These are phyloP conservation scores for Hypoxylon sp. DNA, from an alignment of 2,329 filamentous ascomycete species.

Conservation along the genomic window DNA sequence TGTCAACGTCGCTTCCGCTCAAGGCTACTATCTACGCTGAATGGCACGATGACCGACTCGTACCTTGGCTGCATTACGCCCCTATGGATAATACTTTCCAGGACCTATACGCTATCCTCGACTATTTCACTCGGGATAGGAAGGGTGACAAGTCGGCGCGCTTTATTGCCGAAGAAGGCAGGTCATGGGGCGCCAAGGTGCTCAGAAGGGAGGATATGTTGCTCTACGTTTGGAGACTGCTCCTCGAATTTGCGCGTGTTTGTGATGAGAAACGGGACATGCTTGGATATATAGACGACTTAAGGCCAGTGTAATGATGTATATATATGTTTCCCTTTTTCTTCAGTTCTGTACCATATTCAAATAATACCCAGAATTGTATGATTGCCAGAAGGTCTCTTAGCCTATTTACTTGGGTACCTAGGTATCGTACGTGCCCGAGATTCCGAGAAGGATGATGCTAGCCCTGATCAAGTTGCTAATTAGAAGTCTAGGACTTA, in stretches of 20 bases:
- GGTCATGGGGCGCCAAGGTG: constrained; percentile 67
- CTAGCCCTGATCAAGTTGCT: not conserved
- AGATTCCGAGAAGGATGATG: not conserved
- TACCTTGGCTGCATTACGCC: constrained; percentile 75
- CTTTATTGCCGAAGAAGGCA: constrained; percentile 66
- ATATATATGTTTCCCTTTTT: constrained; percentile 19
- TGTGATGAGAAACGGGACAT: constrained; percentile 53
- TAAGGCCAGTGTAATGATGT: constrained; percentile 37
- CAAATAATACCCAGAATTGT: constrained; percentile 6
- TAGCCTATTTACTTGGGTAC: not conserved
- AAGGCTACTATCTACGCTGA: constrained; percentile 75
- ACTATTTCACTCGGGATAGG: constrained; percentile 67
- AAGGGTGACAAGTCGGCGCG: constrained; percentile 62
- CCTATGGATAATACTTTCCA: constrained; percentile 72
- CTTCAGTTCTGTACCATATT: not conserved
- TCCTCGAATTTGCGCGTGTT: constrained; percentile 62
- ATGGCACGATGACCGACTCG: constrained; percentile 74
- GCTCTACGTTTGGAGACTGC: constrained; percentile 67
- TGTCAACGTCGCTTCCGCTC: constrained; percentile 69
- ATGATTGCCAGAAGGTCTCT: not conserved
- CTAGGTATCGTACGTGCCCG: not conserved
- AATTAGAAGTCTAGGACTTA: not conserved
- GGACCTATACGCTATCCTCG: constrained; percentile 70
- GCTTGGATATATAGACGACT: constrained; percentile 53
- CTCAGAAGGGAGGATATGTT: constrained; percentile 69